Evolutionary conservation across 179 eudicot genomes (phyloP), one percentile per base, ranked within the genome.

Genomic region (Silene noctiflora): DNA sequence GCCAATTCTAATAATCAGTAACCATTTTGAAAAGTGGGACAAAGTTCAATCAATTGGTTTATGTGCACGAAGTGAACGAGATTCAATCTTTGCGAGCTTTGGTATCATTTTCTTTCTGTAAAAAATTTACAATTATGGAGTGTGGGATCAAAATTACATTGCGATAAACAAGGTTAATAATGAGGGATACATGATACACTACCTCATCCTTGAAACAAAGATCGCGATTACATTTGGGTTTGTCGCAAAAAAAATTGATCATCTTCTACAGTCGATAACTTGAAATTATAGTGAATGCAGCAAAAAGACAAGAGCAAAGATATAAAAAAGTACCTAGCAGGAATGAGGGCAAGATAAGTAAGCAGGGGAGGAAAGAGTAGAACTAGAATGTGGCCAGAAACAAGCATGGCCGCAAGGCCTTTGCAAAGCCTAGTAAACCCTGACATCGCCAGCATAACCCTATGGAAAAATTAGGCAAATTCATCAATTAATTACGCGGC

Each of bases 401-500:
- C 78, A 64, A 94, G 87, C n/a, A 94, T 87, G n/a, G 89, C 96
- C 4, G 93, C 89, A 48, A 94, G 86, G 39, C 98, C 97, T 83
- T 94, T 94, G 80, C 98, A 94, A 67, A 91, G 87, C 84, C 83
- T 82, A 0, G 96, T 93, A 79, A 89, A 91, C 71, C 97, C 97
- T 20, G 72, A 69, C 72, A 69, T 69, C 4, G 13, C 44, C 69
- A 24, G 25, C 63, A n/a, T n/a, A 19, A 59, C 24, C 21, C 63
- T 58, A 58, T n/a, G 53, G 4, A 31, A 31, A 31, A 31, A 31
- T 31, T 31, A 31, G 3, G 35, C 35, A 31, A 31, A 31, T 31
- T 31, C 35, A 31, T 31, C 35, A 4, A 31, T 31, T 31, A 31
- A 31, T 31, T 31, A 31, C 35, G 35, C 35, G 3, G 35, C 35